Evolutionary conservation across 1,284 basidiomycete genomes (phyloP), one percentile per base, ranked within the genome.

Genomic region (Cystobasidium pallidum): DNA sequence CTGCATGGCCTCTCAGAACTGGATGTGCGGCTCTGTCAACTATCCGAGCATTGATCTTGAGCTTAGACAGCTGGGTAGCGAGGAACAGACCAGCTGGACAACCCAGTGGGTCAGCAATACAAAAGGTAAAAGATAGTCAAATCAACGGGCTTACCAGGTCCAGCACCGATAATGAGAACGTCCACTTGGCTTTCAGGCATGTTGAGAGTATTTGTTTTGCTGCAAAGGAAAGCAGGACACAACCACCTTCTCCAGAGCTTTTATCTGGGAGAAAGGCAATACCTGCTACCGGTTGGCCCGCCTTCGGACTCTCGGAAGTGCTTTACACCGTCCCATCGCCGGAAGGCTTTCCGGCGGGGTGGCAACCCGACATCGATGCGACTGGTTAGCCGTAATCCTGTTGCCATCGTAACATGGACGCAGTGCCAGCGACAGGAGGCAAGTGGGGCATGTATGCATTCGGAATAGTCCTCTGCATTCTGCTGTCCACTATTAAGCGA

Each of bases 1-100:
- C 77, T 2, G 77, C 77, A 54, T 78, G 77, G 0, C 77, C 77
- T 3, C 75, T 63, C 0, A 76, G 73, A 1, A 78, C 77, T 13
- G 67, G 67, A 51, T 70, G 67, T 13, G 62, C 51, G 13, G 30
- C 21, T 73, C 78, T 78, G 75, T 80, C 79, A 19, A 80, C 70
- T 45, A 80, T 74, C 4, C 76, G 74, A 13, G 74, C 74, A 59
- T 72, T 58, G 72, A 80, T 65, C 61, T 74, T 72, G 55, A 76
- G 72, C 63, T 74, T 74, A 2, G 75, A 47, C 13, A 75, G 70
- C 74, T 74, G 75, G 36, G 74, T 75, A 3, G 74, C 74, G 19
- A 76, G 72, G 36, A 32, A 59, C 28, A 59, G 55, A 21, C 55
- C 73, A 66, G 58, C 68, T 59, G 24, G 17, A 8, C 8, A 21